Evolutionary conservation across 768 basidiomycete genomes (phyloP), one percentile per base, ranked within the genome.

Genomic region (Trametopsis cervina): DNA sequence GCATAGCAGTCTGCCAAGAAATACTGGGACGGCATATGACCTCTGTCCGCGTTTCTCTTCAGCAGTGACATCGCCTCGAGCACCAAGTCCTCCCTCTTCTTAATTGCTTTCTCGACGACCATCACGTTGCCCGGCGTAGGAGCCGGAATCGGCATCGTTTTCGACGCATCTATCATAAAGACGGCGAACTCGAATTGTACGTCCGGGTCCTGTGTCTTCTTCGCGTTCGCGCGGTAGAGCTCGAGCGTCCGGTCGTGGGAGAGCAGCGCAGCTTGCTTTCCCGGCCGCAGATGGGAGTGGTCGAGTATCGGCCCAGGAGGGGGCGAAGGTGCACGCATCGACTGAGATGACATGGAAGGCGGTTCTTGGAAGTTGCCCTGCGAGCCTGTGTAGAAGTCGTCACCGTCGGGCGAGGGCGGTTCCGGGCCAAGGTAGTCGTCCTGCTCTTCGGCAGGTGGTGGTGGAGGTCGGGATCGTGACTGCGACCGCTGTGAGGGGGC

Each of bases 1-100:
- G 94, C 86, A 65, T 89, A 98, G 68, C 95, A 97, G 69, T 99
- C 95, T 6, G 94, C 96, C 53, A 99, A 79, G 69, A 96, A 97
- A 70, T 96, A 98, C 64, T 97, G 95, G 1, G 92, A 89, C 53
- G 90, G 80, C 42, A 91, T 83, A 63, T 97, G 94, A 0, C 96
- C 95, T 44, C 95, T 74, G 65, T 96, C 92, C 1, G 95, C 95
- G 46, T 95, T 81, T 25, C 85, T 82, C 62, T 93, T 94, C 51
- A 99, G 80, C 36, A 98, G 76, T 0, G 76, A 68, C 7, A 81
- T 89, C 3, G 95, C 94, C 68, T 98, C 96, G 42, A 82, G 81
- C 56, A 93, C 70, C 62, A 97, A 78, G 53, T 89, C 90, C 46
- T 97, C 93, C 29, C 87, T 76, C 63, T 89, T 89, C 61, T 85